These are phyloP conservation scores for Orbilia oligospora DNA, from an alignment of 2,329 filamentous ascomycete genomes.

Conservation along the genomic window DNA sequence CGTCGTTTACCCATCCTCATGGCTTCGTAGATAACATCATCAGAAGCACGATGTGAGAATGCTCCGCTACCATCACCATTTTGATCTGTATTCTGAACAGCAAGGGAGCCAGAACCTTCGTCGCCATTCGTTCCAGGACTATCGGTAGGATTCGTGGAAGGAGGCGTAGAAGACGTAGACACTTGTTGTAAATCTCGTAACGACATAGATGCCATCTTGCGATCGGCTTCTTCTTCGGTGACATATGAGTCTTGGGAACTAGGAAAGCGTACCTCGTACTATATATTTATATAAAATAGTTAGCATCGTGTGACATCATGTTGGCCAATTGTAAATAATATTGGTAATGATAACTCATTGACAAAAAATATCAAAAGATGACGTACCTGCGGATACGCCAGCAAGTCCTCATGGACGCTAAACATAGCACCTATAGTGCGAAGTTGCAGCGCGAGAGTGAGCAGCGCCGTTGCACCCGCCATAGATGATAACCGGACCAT, in stretches of 20 bases:
- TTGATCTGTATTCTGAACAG: constrained; percentile 63
- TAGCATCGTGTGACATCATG: constrained; percentile 28
- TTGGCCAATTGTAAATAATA: constrained; percentile 22
- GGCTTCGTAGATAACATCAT: constrained; percentile 75
- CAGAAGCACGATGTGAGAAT: neutral
- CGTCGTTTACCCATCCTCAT: constrained; percentile 79
- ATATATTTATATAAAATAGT: constrained; percentile 41
- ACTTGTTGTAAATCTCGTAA: constrained; percentile 65
- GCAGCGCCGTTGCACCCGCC: constrained; percentile 35
- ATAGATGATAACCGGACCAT: constrained; percentile 58
- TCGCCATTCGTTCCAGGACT: neutral
- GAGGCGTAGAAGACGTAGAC: constrained; percentile 59
- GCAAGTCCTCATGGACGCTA: constrained; percentile 88
- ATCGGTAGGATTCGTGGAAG: constrained; percentile 4
- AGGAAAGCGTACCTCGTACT: constrained; percentile 78
- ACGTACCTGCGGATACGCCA: constrained; percentile 86
- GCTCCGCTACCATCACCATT: constrained; percentile 63
- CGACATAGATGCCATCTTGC: constrained; percentile 71
- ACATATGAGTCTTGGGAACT: constrained; percentile 81
- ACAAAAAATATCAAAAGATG: neutral
- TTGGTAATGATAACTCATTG: neutral
- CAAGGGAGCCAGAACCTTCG: constrained; percentile 47
- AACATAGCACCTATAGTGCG: constrained; percentile 69
- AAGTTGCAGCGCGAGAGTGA: constrained; percentile 35
- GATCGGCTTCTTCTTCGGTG: constrained; percentile 77